Base-by-base conservation (phyloP, 1,284 basidiomycete species). In the Anthracocystis walkeri region DNA sequence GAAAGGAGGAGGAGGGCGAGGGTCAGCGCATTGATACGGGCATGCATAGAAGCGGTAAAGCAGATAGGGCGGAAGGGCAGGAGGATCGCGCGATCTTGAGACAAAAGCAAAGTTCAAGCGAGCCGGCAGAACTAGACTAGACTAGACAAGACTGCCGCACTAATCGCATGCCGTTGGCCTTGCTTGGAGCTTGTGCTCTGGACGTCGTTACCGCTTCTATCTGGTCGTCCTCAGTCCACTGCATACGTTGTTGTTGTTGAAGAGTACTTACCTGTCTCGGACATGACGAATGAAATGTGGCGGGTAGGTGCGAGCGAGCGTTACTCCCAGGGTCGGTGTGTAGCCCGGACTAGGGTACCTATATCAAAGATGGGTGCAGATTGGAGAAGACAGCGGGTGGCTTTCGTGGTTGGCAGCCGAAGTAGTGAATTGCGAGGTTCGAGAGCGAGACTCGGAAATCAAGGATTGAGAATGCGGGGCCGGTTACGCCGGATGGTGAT, bases 251-350 rank as follows among this genome's bases (percentile, higher is more conserved):
- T 16, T 40, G 50, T 14, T 38, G 7, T 14, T 7, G 21, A 38
- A 38, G 35, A n/a, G 11, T 25, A 62, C 66, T 50, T 52, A 63
- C 66, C 66, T 63, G 66, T 42, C 55, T 69, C 66, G n/a, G 66
- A 69, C 66, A 69, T 69, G 45, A 40, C 52, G 35, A 8, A 35
- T 38, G 23, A 29, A 21, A 6, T 3, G 7, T 38, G 35, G 33
- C 11, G 33, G 7, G 33, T 29, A 8, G 7, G 6, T 12, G 33
- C 33, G 2, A 7, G 45, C 45, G 25, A 48, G 14, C 4, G 27
- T 18, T n/a, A n/a, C 46, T 27, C 4, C 51, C 29, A 49, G 60
- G 46, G 51, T 55, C 23, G 27, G 23, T 27, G 44, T 27, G 4
- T 27, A 46, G 44, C 6, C 23, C 14, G 3, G 21, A 27, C 23